Percentiles rank a stretch among this genome's conserved stretches.
These are phyloP conservation scores for Chlorophyllum brunneum DNA, from an alignment of 768 basidiomycete genomes.

Conservation along the genomic window DNA sequence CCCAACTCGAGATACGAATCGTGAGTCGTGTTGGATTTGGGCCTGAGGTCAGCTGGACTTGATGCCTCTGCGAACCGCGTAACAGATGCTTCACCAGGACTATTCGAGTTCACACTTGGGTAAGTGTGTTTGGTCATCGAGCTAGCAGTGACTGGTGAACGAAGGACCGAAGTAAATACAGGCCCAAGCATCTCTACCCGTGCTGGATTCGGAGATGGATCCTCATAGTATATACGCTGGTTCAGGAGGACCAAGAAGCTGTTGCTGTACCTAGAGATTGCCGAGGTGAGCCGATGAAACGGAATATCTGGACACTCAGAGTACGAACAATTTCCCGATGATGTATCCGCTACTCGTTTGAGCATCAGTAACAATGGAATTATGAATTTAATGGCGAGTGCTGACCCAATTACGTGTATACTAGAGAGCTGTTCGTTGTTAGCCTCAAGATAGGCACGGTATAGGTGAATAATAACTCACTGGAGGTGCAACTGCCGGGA, in stretches of 20 bases:
- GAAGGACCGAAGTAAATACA: too few species aligned
- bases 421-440: too few species aligned
- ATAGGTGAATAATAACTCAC: not conserved
- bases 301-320: too few species aligned
- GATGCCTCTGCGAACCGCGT: not conserved
- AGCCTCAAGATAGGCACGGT: too few species aligned
- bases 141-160: too few species aligned
- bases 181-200: too few species aligned
- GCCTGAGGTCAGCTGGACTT: not conserved
- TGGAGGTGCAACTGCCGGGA: not conserved
- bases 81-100: not conserved
- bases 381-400: too few species aligned
- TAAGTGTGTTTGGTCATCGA: too few species aligned
- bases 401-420: too few species aligned
- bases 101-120: not conserved
- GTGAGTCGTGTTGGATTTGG: not conserved
- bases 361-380: not conserved
- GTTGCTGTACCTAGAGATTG: constrained; percentile 10
- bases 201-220: not conserved
- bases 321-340: not conserved
- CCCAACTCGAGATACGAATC: too few species aligned
- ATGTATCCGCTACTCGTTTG: not conserved
- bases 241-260: constrained; percentile 9
- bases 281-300: not conserved
- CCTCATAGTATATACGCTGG: constrained; percentile 1